phyloP scores from a whole-genome alignment of 768 basidiomycete genomes.

The Candolleomyces eurysporus region DNA sequence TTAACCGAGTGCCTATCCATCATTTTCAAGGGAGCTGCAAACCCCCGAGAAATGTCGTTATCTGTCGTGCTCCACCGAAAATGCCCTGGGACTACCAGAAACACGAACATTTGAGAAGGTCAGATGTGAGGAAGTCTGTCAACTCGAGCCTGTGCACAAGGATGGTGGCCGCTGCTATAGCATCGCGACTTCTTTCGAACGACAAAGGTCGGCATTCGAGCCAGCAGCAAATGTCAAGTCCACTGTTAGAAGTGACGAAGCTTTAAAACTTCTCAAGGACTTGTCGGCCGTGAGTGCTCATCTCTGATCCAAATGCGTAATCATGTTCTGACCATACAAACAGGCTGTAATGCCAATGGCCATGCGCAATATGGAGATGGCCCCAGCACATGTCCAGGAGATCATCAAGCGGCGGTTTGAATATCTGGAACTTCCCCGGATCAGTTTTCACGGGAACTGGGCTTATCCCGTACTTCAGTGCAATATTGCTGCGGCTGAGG shows the following conservation, averaged over 20 bases:
- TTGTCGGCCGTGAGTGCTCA: neutral
- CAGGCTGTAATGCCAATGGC: neutral
- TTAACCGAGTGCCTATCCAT: neutral
- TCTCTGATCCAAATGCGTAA: neutral
- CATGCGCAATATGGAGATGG: neutral
- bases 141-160: neutral
- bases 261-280: neutral
- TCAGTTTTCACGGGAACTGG: neutral
- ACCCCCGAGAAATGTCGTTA: neutral
- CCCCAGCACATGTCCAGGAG: neutral
- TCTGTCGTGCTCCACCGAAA: neutral
- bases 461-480: neutral
- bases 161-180: neutral
- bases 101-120: neutral
- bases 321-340: neutral
- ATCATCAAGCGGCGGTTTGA: neutral
- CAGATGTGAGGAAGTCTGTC: neutral
- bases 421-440: neutral
- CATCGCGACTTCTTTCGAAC: neutral
- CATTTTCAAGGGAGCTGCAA: neutral
- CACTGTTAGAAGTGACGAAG: neutral
- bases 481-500: neutral
- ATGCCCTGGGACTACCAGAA: neutral
- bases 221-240: neutral
- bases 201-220: neutral